Evolutionary conservation across 106 monocot species (phyloP).

Genomic region (Acanthochlamys bracteata): DNA sequence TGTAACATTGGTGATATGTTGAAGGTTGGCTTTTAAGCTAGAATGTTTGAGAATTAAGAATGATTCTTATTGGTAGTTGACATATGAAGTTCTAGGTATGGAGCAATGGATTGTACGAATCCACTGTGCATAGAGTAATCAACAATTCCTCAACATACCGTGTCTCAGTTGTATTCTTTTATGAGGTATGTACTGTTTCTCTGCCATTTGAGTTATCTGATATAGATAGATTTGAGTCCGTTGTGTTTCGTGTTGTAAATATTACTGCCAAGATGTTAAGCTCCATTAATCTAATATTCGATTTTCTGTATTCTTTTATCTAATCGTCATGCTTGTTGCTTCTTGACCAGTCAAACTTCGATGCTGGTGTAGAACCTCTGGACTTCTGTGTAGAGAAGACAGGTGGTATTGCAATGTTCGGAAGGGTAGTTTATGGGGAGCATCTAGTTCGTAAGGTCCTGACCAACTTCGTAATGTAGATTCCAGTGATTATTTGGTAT

Average conservation of each 20-base stretch:
- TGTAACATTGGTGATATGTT: constrained; percentile 98
- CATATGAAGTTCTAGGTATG: constrained; percentile 33
- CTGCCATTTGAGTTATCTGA: neutral
- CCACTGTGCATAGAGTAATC: constrained; percentile 80
- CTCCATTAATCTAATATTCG: no score
- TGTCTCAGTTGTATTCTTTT: constrained; percentile 77
- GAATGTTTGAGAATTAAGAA: no score
- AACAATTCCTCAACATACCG: constrained; percentile 72
- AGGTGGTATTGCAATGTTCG: constrained; percentile 26
- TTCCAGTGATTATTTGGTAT: neutral
- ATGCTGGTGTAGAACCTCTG: constrained; percentile 36
- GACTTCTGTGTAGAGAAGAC: constrained; percentile 41
- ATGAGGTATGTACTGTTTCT: constrained; percentile 38
- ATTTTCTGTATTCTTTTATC: no score
- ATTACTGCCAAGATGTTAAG: no score
- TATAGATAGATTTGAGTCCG: no score
- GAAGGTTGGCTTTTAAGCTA: constrained; percentile 38
- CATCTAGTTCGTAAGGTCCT: constrained; percentile 57
- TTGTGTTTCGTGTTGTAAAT: no score
- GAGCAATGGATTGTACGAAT: constrained; percentile 72
- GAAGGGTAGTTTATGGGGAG: constrained; percentile 59
- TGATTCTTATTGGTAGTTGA: no score
- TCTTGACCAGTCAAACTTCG: constrained; percentile 48
- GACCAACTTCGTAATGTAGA: constrained; percentile 43
- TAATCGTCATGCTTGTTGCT: neutral